Evolutionary conservation across 2,329 filamentous ascomycete species (phyloP), one percentile per base, ranked within the genome.

Genomic region (Aspergillus phoenicis): DNA sequence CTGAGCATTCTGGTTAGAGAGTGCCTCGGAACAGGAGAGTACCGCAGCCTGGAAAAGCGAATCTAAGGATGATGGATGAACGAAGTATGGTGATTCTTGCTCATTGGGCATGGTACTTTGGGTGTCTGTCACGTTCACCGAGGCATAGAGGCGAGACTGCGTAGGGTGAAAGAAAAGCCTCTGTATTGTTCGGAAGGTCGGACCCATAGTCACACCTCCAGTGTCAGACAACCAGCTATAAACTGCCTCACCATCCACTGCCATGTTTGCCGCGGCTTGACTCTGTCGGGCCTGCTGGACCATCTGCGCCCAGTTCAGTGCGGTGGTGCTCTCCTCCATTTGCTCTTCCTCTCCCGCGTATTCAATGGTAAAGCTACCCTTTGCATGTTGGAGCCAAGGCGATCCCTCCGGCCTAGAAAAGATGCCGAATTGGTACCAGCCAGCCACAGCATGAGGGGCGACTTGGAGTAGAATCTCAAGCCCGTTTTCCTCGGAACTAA

Each of bases 41-140:
- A 69, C 56, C 13, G 64, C 65, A 17, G 62, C 62, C 41, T 70
- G 66, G 62, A 70, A 69, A 5, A 70, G 52, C 10, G 53, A 36
- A n/a, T 70, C 68, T 8, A 70, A 62, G 4, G 64, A 63, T 11
- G 65, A 68, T 4, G 66, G 68, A 36, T 70, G 66, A 20, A 70
- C 62, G 8, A 66, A 61, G 43, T 57, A 60, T 1, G 64, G 36
- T 1, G 58, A 62, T 41, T 70, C 62, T 8, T 38, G 59, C 39
- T 66, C 64, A 36, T 68, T 45, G 0, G 68, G 68, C 65, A 68
- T 66, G 2, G 20, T 24, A 5, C 30, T 17, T 17, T 41, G 11
- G 3, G 66, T 68, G 22, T 68, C 64, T 3, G 60, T 61, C 3
- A 65, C 64, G 4, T 58, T 53, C 3, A 62, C 65, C 1, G 59